Conservation (phyloP, 495 filamentous ascomycete species). For the Neurospora sp. region DNA sequence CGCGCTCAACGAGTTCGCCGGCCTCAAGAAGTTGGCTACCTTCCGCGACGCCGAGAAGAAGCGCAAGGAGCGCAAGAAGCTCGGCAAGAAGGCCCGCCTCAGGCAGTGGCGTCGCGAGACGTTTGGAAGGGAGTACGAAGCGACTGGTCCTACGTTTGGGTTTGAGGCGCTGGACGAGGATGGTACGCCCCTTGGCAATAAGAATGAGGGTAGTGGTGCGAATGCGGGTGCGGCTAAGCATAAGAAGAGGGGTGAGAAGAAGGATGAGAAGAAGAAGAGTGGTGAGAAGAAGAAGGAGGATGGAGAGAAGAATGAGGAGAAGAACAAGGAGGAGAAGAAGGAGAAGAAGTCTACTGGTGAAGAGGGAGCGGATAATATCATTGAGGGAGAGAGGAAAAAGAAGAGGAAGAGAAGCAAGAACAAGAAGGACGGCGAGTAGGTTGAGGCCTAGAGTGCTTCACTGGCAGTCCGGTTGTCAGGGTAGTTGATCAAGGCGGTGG, state of each 20-base stretch:
- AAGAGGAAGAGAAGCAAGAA: constrained; percentile 39
- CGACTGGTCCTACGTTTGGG: constrained; percentile 36
- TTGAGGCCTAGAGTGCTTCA: background rate
- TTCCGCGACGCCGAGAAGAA: constrained; percentile 88
- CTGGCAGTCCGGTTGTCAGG: background rate
- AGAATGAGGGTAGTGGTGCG: constrained; percentile 7
- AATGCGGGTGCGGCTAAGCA: constrained; percentile 6
- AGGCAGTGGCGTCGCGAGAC: constrained; percentile 86
- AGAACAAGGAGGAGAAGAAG: constrained; percentile 30
- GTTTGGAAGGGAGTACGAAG: constrained; percentile 59
- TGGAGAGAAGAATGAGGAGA: constrained; percentile 37
- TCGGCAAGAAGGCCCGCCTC: constrained; percentile 84
- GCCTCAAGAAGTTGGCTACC: constrained; percentile 85
- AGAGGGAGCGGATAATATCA: constrained; percentile 6
- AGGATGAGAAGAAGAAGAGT: background rate
- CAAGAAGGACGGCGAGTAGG: constrained; percentile 11
- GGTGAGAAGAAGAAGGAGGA: constrained; percentile 12
- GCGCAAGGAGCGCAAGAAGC: constrained; percentile 68
- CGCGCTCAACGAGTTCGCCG: constrained; percentile 81
- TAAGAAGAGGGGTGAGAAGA: constrained; percentile 4
- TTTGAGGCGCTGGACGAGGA: constrained; percentile 23
- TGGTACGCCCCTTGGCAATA: background rate
- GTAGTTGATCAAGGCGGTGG: background rate
- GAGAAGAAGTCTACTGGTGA: constrained; percentile 12
- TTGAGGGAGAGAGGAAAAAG: constrained; percentile 35